These are phyloP conservation scores for Arctium minus DNA, from an alignment of 129 eudicot species.

Conservation along the genomic window DNA sequence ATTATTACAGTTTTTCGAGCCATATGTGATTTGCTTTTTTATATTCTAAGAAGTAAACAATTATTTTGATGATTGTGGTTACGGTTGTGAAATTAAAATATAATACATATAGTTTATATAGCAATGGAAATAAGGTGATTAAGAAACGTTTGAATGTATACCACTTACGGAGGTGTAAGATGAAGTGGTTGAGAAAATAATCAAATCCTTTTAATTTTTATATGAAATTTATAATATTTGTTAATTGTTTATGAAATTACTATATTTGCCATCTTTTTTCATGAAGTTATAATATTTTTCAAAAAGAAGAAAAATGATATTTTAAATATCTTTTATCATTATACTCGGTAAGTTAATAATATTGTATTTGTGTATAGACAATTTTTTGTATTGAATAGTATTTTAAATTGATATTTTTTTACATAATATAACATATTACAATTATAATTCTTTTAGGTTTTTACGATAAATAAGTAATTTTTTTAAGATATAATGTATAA, in stretches of 20 bases:
- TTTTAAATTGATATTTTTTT: too few species aligned
- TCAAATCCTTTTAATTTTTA: background rate
- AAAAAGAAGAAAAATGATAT: background rate
- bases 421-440: background rate
- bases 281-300: background rate
- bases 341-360: background rate
- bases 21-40: background rate
- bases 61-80: background rate
- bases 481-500: too few species aligned
- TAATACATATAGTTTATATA: background rate
- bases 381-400: too few species aligned
- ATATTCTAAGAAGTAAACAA: background rate
- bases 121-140: background rate
- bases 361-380: background rate
- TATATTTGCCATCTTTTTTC: background rate
- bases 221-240: background rate
- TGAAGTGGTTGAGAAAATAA: constrained; percentile 13
- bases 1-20: background rate
- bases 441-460: background rate
- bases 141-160: background rate
- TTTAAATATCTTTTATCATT: too few species aligned
- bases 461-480: background rate
- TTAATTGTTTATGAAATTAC: background rate
- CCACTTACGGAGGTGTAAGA: background rate
- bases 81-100: background rate